A percentile compares a stretch with the other conserved stretches of the same genome.
phyloP scores from a whole-genome alignment of 257 asterid species.

The Solanum paucissectum region DNA sequence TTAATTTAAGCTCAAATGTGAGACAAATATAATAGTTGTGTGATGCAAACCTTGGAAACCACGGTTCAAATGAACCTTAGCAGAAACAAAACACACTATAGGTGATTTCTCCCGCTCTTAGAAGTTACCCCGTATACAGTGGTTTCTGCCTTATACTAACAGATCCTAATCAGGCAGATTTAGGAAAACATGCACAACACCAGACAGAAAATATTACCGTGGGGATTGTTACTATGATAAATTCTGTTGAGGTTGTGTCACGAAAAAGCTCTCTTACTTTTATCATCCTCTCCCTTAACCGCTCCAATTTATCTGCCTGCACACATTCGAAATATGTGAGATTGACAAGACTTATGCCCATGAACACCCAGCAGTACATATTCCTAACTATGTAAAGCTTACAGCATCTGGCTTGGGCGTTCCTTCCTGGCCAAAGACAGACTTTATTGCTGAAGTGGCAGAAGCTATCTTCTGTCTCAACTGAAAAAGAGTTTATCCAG shows the following conservation, averaged over 20 bases:
- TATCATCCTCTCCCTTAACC: conserved; percentile 85
- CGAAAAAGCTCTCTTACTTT: conserved; percentile 97
- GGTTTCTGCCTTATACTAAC: not conserved
- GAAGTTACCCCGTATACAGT: not conserved
- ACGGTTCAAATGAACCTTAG: not conserved
- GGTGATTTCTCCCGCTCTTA: not conserved
- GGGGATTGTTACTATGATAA: conserved; percentile 91
- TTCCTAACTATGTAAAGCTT: conserved; percentile 18
- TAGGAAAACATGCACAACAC: not conserved
- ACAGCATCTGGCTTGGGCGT: conserved; percentile 51
- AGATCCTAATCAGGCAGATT: not conserved
- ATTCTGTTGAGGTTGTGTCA: conserved; percentile 74
- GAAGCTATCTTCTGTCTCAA: conserved; percentile 78
- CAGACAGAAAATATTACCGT: conserved; percentile 43
- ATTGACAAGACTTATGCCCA: not conserved
- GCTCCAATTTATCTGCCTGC: conserved; percentile 87
- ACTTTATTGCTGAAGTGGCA: conserved; percentile 94
- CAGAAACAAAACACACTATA: not conserved
- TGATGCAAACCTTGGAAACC: not conserved
- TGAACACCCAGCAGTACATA: conserved; percentile 2
- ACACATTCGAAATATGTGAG: not conserved
- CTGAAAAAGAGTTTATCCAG: conserved; percentile 29
- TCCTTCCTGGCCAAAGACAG: conserved; percentile 84
- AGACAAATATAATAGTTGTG: not conserved
- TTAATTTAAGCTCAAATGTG: not conserved